Evolutionary conservation across 805 yeast species (phyloP), one percentile per base, ranked within the genome.

Genomic region (Hanseniaspora jakobsenii): DNA sequence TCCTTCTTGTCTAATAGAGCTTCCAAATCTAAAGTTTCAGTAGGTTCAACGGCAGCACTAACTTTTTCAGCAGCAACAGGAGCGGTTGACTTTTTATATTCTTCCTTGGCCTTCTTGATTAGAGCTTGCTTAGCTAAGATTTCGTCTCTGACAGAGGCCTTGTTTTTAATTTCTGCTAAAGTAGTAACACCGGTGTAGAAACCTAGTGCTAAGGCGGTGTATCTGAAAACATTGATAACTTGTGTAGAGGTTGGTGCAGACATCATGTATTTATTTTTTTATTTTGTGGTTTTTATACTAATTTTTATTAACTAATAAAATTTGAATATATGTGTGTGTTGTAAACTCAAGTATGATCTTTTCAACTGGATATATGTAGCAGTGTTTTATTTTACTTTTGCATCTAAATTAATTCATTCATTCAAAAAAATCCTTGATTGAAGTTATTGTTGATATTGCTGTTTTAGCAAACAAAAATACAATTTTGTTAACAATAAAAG

Each of bases 181-280:
- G 85, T 94, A 63, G 72, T 72, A 52, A 85, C 82, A 55, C 98
- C 98, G 67, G 83, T 84, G 50, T 75, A 71, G 48, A 87, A 69
- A 64, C 98, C 98, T 54, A 84, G 75, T 44, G 82, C 89, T 54
- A 89, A 73, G 45, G 93, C 80, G 54, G 94, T 70, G 78, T 91
- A 89, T 78, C 97, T 84, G 61, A 87, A 75, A 59, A 87, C 77
- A 64, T 72, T 72, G 46, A 67, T 60, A 14, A 39, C 37, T 39
- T 39, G 44, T 16, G 44, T 39, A 17, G 44, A 39, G 6, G 44
- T 39, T 32, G 36, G 44, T 18, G 44, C 44, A 39, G 44, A 39
- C 44, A 39, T 39, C 19, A 31, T 38, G 22, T 24, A 16, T 14
- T 16, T 38, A 23, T 28, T 27, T n/a, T n/a, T n/a, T n/a, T n/a